phyloP scores from a whole-genome alignment of 352 stramenopile species.

The Phytophthora brassicae region DNA sequence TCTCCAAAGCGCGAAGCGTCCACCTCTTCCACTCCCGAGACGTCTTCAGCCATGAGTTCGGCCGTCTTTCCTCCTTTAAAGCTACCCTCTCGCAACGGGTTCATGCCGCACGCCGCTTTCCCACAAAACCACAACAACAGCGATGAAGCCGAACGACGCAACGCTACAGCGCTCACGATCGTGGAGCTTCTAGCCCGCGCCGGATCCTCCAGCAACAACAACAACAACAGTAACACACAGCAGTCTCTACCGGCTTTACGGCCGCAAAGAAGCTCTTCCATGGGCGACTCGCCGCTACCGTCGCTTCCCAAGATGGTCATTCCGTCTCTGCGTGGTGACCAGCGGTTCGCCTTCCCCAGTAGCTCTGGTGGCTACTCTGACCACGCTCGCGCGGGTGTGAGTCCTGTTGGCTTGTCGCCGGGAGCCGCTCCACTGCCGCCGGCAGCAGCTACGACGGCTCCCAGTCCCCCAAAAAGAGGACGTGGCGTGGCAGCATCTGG shows the following conservation, averaged over 20 bases:
- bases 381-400: constrained; percentile 16
- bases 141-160: constrained; percentile 39
- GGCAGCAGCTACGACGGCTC: background rate
- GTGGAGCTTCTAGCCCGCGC: constrained; percentile 37
- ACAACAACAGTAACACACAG: constrained; percentile 14
- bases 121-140: constrained; percentile 21
- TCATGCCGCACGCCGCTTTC: constrained; percentile 29
- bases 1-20: constrained; percentile 15
- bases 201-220: constrained; percentile 4
- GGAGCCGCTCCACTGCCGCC: constrained; percentile 5
- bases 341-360: constrained; percentile 25
- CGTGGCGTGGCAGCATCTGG: constrained; percentile 1
- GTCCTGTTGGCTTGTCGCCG: constrained; percentile 15
- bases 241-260: constrained; percentile 29
- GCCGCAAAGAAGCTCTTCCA: constrained; percentile 11
- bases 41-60: constrained; percentile 18
- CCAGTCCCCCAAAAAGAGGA: constrained; percentile 22
- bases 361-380: constrained; percentile 8
- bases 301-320: constrained; percentile 45
- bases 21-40: constrained; percentile 5
- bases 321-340: constrained; percentile 23
- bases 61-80: constrained; percentile 33
- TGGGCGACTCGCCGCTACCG: constrained; percentile 22
- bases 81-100: constrained; percentile 14
- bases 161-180: constrained; percentile 44